Evolutionary conservation across 495 filamentous ascomycete species (phyloP).

Genomic region (Tuber magnatum): DNA sequence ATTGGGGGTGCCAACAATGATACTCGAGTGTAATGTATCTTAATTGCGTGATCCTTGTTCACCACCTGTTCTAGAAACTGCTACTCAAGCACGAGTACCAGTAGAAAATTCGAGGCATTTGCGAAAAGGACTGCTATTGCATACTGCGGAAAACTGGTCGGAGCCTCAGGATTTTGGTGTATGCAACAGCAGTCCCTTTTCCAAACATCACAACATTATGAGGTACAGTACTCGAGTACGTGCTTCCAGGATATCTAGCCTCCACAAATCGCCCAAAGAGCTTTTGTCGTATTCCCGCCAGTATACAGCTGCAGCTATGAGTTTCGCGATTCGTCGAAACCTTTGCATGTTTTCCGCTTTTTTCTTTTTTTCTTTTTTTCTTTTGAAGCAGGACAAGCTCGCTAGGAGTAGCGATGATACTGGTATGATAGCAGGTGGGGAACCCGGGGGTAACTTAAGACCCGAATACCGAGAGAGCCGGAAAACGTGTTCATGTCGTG

Average conservation of each 20-base stretch:
- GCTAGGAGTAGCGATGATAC: too few species aligned
- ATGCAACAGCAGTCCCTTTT: not conserved
- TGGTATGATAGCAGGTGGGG: not conserved
- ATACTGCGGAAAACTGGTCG: not conserved
- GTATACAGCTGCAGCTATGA: not conserved
- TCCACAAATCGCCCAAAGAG: constrained; percentile 1
- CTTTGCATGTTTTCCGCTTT: not conserved
- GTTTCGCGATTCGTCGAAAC: not conserved
- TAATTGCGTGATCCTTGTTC: not conserved
- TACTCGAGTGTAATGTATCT: too few species aligned
- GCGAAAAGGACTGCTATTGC: not conserved
- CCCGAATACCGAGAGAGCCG: not conserved
- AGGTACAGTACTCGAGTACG: not conserved
- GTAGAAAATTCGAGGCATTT: not conserved
- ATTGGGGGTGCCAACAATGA: not conserved
- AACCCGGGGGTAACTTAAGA: not conserved
- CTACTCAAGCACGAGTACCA: not conserved
- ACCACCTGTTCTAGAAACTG: not conserved
- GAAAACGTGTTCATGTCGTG: constrained; percentile 5
- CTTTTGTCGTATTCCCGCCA: not conserved
- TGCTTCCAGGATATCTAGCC: not conserved
- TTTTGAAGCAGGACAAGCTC: not conserved
- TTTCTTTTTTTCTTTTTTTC: not conserved
- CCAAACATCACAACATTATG: not conserved
- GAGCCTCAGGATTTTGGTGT: not conserved